phyloP scores from a whole-genome alignment of 768 basidiomycete genomes.

The Hypholoma sublateritium region DNA sequence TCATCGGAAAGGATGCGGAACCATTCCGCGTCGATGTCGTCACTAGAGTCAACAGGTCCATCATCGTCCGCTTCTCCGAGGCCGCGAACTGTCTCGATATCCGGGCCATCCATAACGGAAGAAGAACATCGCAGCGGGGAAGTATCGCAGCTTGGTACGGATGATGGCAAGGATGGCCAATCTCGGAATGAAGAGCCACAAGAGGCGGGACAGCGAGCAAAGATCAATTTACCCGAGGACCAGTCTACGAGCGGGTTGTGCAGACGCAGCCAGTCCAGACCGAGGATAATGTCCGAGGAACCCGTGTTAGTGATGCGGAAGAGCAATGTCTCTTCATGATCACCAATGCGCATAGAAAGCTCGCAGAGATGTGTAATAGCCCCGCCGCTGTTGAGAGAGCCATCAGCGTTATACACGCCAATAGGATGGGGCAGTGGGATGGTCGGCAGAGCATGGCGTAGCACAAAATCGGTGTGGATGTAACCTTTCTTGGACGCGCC shows the following conservation, averaged over 20 bases:
- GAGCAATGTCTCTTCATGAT: neutral
- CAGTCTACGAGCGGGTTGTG: neutral
- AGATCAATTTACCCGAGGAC: neutral
- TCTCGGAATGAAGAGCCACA: neutral
- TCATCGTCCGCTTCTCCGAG: constrained; percentile 8
- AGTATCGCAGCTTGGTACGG: too few species aligned
- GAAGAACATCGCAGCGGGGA: neutral
- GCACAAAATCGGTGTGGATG: constrained; percentile 8
- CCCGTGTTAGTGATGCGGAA: constrained; percentile 5
- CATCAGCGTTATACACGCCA: constrained; percentile 13
- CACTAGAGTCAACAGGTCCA: constrained; percentile 9
- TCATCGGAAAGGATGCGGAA: neutral
- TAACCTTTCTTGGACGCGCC: constrained; percentile 7
- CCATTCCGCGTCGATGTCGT: neutral
- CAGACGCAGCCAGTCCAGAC: neutral
- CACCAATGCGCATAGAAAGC: neutral
- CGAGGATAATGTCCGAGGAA: neutral
- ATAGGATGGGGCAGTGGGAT: constrained; percentile 1
- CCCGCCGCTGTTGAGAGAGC: constrained; percentile 1
- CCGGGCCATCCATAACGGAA: neutral
- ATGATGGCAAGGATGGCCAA: neutral
- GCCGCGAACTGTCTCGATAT: constrained; percentile 8
- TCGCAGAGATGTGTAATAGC: constrained; percentile 1
- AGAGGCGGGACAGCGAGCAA: neutral
- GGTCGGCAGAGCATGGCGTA: neutral